These are phyloP conservation scores for Saccharomycopsis phalli DNA, from an alignment of 1,139 yeast species.

Conservation along the genomic window DNA sequence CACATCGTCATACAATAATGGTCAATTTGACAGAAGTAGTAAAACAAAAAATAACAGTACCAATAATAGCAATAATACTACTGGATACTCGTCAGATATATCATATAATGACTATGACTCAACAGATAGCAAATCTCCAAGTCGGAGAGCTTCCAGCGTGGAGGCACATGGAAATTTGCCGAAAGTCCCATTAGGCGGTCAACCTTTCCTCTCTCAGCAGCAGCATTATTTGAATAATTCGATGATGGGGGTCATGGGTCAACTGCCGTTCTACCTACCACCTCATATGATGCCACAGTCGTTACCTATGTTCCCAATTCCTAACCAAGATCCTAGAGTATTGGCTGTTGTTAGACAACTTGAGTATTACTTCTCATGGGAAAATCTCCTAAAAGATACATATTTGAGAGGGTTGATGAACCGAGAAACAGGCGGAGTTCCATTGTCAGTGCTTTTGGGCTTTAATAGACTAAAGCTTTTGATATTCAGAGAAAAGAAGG, in stretches of 20 bases:
- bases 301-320: not conserved
- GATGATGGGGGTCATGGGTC: not conserved
- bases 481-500: constrained; percentile 7
- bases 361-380: constrained; percentile 75
- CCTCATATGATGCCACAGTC: constrained; percentile 5
- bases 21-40: not conserved
- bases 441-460: constrained; percentile 47
- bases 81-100: constrained; percentile 13
- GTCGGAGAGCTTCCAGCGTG: constrained; percentile 14
- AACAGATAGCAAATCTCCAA: constrained; percentile 9
- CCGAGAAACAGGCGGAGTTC: constrained; percentile 55
- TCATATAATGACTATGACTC: not conserved
- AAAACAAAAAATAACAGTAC: not conserved
- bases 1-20: not conserved
- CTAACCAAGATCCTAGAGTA: constrained; percentile 20
- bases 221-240: not conserved
- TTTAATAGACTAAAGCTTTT: constrained; percentile 61
- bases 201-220: constrained; percentile 1
- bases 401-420: constrained; percentile 75
- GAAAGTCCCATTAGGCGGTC: not conserved
- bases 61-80: not conserved
- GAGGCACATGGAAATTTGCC: constrained; percentile 7
- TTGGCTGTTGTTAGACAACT: constrained; percentile 37
- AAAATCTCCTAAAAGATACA: constrained; percentile 71
- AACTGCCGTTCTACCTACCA: constrained; percentile 6